These are phyloP conservation scores for Wickerhamomyces tratensis DNA, from an alignment of 805 yeast species.

Conservation along the genomic window DNA sequence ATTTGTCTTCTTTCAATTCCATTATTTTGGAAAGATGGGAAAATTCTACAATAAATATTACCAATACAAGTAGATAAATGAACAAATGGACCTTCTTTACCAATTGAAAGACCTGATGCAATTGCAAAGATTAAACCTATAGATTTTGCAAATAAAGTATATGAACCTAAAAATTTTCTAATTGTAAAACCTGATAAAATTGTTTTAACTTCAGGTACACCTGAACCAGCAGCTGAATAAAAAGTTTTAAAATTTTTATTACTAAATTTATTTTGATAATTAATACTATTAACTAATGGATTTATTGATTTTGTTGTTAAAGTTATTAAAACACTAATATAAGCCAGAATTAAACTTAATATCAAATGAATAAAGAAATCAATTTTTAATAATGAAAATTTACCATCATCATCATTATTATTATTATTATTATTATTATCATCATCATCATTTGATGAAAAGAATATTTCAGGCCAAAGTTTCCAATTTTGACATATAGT, in stretches of 20 bases:
- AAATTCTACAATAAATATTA: conserved; percentile 37
- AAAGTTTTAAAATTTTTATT: conserved; percentile 12
- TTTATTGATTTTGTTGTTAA: conserved; percentile 33
- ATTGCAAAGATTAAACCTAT: conserved; percentile 40
- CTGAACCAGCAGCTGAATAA: conserved; percentile 49
- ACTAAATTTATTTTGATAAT: not conserved
- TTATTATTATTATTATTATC: no score
- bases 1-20: conserved; percentile 43
- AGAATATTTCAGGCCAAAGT: conserved; percentile 28
- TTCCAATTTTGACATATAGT: conserved; percentile 31
- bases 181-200: conserved; percentile 50
- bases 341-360: conserved; percentile 33
- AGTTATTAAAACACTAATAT: conserved; percentile 33
- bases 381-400: conserved; percentile 2
- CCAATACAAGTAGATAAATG: conserved; percentile 53
- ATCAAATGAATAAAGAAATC: conserved; percentile 28
- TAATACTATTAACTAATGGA: conserved; percentile 10
- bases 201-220: conserved; percentile 55
- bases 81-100: conserved; percentile 57
- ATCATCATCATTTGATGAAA: conserved; percentile 7
- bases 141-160: conserved; percentile 40
- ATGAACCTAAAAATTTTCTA: conserved; percentile 39
- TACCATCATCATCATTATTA: not conserved
- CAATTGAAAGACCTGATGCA: conserved; percentile 47
- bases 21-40: conserved; percentile 34